Percentiles rank a stretch among this genome's conserved stretches.
Conservation (phyloP, 2,329 filamentous ascomycete genomes). For the Trichoderma polysporum region DNA sequence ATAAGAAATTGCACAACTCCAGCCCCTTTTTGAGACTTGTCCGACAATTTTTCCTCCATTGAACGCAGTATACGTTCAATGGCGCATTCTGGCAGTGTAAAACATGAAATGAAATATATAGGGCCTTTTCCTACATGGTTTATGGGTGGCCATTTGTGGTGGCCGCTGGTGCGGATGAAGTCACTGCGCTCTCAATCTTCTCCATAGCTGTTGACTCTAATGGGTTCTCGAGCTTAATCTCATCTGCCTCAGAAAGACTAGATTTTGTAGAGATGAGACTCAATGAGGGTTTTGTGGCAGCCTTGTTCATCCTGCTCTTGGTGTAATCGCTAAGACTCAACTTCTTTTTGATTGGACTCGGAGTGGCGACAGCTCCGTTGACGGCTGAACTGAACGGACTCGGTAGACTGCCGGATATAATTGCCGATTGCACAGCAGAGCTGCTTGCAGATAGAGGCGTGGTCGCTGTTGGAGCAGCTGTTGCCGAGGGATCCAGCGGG, state of each 20-base stretch:
- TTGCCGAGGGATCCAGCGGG: slow-evolving; percentile 44
- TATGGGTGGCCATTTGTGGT: slow-evolving; percentile 32
- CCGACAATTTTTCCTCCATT: slow-evolving; percentile 24
- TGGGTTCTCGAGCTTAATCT: slow-evolving; percentile 38
- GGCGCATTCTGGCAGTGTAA: not conserved
- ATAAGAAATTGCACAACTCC: slow-evolving; percentile 27
- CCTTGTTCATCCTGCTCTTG: slow-evolving; percentile 58
- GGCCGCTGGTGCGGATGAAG: slow-evolving; percentile 26
- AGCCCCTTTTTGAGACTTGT: slow-evolving; percentile 30
- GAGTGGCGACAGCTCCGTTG: slow-evolving; percentile 47
- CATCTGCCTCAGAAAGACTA: slow-evolving; percentile 37
- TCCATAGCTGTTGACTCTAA: slow-evolving; percentile 33
- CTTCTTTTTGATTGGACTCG: slow-evolving; percentile 66
- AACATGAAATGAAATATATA: slow-evolving; percentile 28
- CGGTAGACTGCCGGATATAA: slow-evolving; percentile 42
- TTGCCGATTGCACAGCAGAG: slow-evolving; percentile 51
- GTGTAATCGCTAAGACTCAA: slow-evolving; percentile 65
- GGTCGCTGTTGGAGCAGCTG: slow-evolving; percentile 37
- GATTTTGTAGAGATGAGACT: slow-evolving; percentile 34
- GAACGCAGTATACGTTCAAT: slow-evolving; percentile 22
- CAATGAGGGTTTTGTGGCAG: slow-evolving; percentile 39
- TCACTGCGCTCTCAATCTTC: slow-evolving; percentile 30
- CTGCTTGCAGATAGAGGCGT: slow-evolving; percentile 50
- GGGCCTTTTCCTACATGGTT: slow-evolving; percentile 25
- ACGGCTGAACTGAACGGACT: slow-evolving; percentile 45